Percentiles rank a stretch among this genome's conserved stretches.
Evolutionary conservation across 2,329 filamentous ascomycete genomes (phyloP).

Genomic region (Botrytis fabae): DNA sequence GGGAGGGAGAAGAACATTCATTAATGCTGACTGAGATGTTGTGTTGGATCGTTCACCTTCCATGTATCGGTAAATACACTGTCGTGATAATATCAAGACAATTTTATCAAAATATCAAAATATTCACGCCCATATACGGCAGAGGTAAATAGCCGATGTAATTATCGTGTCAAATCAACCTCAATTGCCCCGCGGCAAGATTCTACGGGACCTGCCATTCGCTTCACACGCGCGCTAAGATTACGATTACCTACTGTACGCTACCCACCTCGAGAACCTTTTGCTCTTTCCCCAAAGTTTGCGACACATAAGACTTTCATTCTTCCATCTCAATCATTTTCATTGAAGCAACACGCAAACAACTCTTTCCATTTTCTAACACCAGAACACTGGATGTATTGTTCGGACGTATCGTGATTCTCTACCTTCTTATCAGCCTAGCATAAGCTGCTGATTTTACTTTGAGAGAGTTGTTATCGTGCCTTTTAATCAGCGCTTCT

Average conservation of each 20-base stretch:
- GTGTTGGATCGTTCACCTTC: background rate
- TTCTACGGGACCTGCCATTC: background rate
- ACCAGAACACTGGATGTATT: background rate
- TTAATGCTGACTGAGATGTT: background rate
- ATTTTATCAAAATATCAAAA: background rate
- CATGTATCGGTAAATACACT: background rate
- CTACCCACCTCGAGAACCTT: background rate
- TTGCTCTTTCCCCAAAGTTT: background rate
- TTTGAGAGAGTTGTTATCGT: slow-evolving; percentile 19
- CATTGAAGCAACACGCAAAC: slow-evolving; percentile 9
- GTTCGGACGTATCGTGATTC: slow-evolving; percentile 17
- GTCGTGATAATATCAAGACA: background rate
- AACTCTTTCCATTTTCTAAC: slow-evolving; percentile 1
- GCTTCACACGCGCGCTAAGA: slow-evolving; percentile 2
- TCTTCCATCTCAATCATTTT: slow-evolving; percentile 6
- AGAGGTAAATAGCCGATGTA: background rate
- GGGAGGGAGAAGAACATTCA: background rate
- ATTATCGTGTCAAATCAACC: background rate
- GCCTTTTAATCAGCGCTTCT: slow-evolving; percentile 6
- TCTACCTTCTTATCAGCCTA: slow-evolving; percentile 16
- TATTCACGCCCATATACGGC: background rate
- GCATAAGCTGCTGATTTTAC: slow-evolving; percentile 15
- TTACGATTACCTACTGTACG: background rate
- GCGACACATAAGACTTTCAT: slow-evolving; percentile 8
- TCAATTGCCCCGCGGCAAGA: background rate